Evolutionary conservation across 768 basidiomycete species (phyloP), one percentile per base, ranked within the genome.

Genomic region (Hypholoma sublateritium): DNA sequence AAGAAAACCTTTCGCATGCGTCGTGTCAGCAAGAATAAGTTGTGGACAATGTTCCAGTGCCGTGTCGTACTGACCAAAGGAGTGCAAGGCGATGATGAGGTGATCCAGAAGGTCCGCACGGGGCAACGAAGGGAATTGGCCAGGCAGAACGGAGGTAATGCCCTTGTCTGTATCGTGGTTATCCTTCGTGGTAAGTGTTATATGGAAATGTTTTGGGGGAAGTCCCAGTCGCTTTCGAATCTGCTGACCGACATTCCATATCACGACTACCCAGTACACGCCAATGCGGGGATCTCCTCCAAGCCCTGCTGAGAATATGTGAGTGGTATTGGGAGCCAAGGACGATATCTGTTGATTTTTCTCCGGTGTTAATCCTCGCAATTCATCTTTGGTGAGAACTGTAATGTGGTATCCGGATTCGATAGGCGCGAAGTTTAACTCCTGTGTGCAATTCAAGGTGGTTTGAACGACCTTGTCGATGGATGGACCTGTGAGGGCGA

Each of bases 221-320:
- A 85, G 72, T 2, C 80, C 80, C 11, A 79, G 68, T 36, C 72
- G 70, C 62, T 78, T 83, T 3, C 83, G 77, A 32, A 80, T 65
- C 19, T 72, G 70, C 58, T 85, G 81, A 5, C 80, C 83, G 11
- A 76, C 74, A 24, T 80, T 79, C 81, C 83, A 84, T 2, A 84
- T 69, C n/a, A 84, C 68, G 8, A 82, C 77, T 16, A 80, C 72
- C 62, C 79, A 85, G 59, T 67, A 74, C n/a, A 77, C 70, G 1
- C 67, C 69, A n/a, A 57, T 32, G 8, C 58, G 49, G 1, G 57
- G 48, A 44, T 67, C 70, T n/a, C 75, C 76, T 11, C 80, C 79
- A 6, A 79, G 55, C 6, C 80, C 79, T n/a, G 71, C 63, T 37
- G 66, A 44, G 47, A 73, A 72, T n/a, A 82, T 49, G 41, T 72